These are phyloP conservation scores for Sordariomycetes sp. DNA, from an alignment of 2,329 filamentous ascomycete genomes.

Conservation along the genomic window DNA sequence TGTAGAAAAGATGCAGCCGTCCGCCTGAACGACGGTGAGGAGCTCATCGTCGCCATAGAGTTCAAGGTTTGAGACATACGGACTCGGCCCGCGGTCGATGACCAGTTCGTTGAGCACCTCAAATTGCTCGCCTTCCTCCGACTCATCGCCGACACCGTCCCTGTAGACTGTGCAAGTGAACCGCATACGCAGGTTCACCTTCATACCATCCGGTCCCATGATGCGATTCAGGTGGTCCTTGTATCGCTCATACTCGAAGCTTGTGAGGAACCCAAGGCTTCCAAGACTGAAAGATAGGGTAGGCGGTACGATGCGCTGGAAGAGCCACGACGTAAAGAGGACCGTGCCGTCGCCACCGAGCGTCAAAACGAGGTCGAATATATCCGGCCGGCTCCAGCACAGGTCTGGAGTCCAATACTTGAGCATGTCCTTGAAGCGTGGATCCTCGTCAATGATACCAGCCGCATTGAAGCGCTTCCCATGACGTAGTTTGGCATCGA, in stretches of 20 bases:
- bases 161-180: conserved; percentile 97
- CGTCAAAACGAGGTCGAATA: conserved; percentile 86
- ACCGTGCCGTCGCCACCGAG: conserved; percentile 81
- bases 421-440: conserved; percentile 70
- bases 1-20: conserved; percentile 95
- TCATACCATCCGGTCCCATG: conserved; percentile 93
- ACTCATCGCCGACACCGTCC: conserved; percentile 44
- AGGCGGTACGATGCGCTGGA: conserved; percentile 76
- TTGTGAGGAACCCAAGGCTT: conserved; percentile 78
- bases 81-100: conserved; percentile 91
- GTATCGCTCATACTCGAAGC: conserved; percentile 78
- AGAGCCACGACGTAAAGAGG: conserved; percentile 82
- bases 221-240: conserved; percentile 75
- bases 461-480: conserved; percentile 78
- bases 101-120: conserved; percentile 98
- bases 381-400: conserved; percentile 86
- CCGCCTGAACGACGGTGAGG: conserved; percentile 88
- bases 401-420: conserved; percentile 94
- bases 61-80: conserved; percentile 94
- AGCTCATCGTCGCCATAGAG: conserved; percentile 92
- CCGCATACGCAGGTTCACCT: conserved; percentile 94
- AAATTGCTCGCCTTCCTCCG: conserved; percentile 87
- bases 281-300: conserved; percentile 76
- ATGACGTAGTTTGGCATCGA: conserved; percentile 85
- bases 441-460: conserved; percentile 58